A percentile compares a stretch with the other conserved stretches of the same genome.
These are phyloP conservation scores for Tephrocybe sp. DNA, from an alignment of 768 basidiomycete genomes.

Conservation along the genomic window DNA sequence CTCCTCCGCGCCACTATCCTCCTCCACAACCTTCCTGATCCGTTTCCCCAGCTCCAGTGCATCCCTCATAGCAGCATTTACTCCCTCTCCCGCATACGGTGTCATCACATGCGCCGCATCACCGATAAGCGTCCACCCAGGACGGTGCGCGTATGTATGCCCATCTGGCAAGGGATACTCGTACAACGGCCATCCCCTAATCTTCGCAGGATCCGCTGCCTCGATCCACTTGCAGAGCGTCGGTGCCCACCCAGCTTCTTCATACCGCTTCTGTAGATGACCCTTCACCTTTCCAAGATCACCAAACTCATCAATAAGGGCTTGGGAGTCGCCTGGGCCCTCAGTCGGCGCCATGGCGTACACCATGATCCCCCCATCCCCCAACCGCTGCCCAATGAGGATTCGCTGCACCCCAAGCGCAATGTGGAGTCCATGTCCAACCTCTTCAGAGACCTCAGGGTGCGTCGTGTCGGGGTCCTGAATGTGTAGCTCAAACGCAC, in stretches of 20 bases:
- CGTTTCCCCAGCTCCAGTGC: conserved; percentile 19
- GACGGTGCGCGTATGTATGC: conserved; percentile 9
- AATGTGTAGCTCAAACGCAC: conserved; percentile 17
- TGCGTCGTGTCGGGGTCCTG: conserved; percentile 12
- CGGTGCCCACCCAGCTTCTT: conserved; percentile 8
- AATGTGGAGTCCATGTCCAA: conserved; percentile 29
- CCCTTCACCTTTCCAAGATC: conserved; percentile 1
- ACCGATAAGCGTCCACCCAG: conserved; percentile 21
- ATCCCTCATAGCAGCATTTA: conserved; percentile 23
- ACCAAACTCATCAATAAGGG: conserved; percentile 2
- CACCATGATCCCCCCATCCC: conserved; percentile 13
- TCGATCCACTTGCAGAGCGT: conserved; percentile 8
- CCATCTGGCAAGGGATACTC: conserved; percentile 15
- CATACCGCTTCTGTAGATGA: conserved; percentile 7
- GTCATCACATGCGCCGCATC: conserved; percentile 28
- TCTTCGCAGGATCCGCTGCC: conserved; percentile 8
- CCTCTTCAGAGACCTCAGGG: conserved; percentile 22
- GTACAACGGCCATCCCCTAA: conserved; percentile 15
- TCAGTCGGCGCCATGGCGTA: conserved; percentile 2
- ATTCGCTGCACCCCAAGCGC: conserved; percentile 1
- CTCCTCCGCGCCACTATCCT: conserved; percentile 1
- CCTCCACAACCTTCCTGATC: not conserved
- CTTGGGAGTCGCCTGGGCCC: not conserved
- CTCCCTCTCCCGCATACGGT: conserved; percentile 24
- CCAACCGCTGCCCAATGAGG: conserved; percentile 11